These are phyloP conservation scores for Epichloe baconii DNA, from an alignment of 2,329 filamentous ascomycete species.

Conservation along the genomic window DNA sequence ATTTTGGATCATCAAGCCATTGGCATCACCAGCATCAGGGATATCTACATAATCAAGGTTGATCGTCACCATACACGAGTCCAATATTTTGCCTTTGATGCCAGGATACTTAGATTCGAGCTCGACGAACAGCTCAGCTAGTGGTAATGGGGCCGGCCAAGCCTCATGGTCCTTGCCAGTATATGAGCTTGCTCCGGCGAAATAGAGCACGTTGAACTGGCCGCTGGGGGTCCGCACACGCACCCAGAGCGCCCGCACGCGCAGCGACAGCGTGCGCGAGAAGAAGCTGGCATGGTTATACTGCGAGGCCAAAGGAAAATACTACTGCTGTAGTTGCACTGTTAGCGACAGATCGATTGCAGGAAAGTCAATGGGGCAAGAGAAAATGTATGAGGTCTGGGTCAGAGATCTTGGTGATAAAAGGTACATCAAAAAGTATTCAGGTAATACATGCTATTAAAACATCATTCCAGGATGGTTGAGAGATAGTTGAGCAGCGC, in stretches of 20 bases:
- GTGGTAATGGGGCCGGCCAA: slow-evolving; percentile 51
- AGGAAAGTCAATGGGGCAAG: slow-evolving; percentile 1
- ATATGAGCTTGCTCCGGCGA: slow-evolving; percentile 60
- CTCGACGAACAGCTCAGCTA: slow-evolving; percentile 48
- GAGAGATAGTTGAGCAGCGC: slow-evolving; percentile 2
- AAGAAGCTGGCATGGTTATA: slow-evolving; percentile 24
- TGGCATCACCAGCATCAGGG: slow-evolving; percentile 28
- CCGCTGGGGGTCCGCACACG: slow-evolving; percentile 31
- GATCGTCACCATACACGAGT: slow-evolving; percentile 63
- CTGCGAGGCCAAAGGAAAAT: background rate
- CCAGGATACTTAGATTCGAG: slow-evolving; percentile 60
- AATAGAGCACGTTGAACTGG: slow-evolving; percentile 74
- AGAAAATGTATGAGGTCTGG: slow-evolving; percentile 15
- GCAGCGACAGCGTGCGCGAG: slow-evolving; percentile 7
- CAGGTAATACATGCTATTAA: slow-evolving; percentile 47
- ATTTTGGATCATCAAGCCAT: slow-evolving; percentile 43
- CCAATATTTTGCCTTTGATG: slow-evolving; percentile 54
- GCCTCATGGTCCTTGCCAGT: slow-evolving; percentile 55
- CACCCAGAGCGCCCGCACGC: too few relatives aligned
- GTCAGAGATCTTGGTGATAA: slow-evolving; percentile 64
- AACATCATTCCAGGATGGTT: slow-evolving; percentile 33
- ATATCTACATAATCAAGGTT: slow-evolving; percentile 73
- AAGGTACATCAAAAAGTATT: slow-evolving; percentile 41
- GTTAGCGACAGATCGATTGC: slow-evolving; percentile 1
- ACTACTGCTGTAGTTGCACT: background rate